A percentile compares a stretch with the other conserved stretches of the same genome.
phyloP scores from a whole-genome alignment of 1,284 basidiomycete species.

The Rhodotorula sp. region DNA sequence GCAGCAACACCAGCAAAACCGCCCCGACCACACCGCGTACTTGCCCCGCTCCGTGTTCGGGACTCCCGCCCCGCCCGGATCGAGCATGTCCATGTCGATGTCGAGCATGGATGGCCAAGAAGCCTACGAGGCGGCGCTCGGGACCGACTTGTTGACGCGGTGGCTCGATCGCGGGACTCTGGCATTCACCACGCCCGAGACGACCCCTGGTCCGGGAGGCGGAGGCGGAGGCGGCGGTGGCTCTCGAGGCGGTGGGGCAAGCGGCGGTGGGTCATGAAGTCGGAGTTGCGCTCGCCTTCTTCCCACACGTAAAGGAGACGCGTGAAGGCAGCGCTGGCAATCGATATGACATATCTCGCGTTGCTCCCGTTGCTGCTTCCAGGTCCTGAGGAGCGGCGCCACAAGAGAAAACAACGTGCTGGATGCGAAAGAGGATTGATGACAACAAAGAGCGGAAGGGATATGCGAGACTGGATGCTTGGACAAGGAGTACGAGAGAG shows the following conservation, averaged over 20 bases:
- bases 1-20: neutral
- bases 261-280: too few species aligned
- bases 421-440: too few species aligned
- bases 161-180: conserved; percentile 25
- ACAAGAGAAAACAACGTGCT: too few species aligned
- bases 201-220: neutral
- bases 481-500: neutral
- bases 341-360: too few species aligned
- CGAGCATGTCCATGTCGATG: neutral
- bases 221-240: too few species aligned
- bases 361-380: too few species aligned
- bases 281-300: too few species aligned
- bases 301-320: too few species aligned
- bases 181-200: neutral
- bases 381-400: neutral
- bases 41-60: neutral
- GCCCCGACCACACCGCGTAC: neutral
- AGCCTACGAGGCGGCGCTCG: neutral
- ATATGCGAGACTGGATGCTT: neutral
- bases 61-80: neutral
- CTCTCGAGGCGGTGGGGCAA: too few species aligned
- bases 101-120: neutral
- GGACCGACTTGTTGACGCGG: conserved; percentile 26
- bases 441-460: neutral
- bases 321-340: too few species aligned